Base-by-base conservation (phyloP, 2,329 filamentous ascomycete species). In the Nannizziopsis barbatae region DNA sequence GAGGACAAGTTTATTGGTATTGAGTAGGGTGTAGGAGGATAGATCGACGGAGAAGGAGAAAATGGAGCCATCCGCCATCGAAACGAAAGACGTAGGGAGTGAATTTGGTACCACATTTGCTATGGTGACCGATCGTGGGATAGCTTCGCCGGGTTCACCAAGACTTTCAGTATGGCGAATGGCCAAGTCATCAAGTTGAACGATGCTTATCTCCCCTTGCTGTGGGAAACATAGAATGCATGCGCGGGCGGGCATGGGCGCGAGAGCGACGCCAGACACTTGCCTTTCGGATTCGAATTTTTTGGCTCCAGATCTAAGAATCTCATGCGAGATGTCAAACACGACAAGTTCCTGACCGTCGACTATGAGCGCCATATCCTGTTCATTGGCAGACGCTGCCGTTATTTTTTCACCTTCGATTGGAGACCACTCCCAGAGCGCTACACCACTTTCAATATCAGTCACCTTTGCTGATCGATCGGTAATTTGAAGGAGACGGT, bases 61-160 rank as follows among this genome's bases (percentile, higher is more conserved):
- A 1, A 98, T 84, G 52, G 84, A 86, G 3, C 92, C 92, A 65
- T 96, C 90, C 42, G 93, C 87, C 76, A 95, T 84, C 10, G 90
- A 85, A 30, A 95, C 76, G 52, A 98, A 84, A 0, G 98, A 73
- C 0, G 85, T 95, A 0, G 87, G 83, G 5, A 74, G 72, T 11
- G 82, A 81, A 39, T 73, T 65, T 10, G 66, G 62, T 30, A 95
- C 76, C 3, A 96, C 75, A 52, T 89, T 81, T 4, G 86, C 83
- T 6, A 96, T 75, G 0, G 82, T 78, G 22, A 96, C 75, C 45
- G 88, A 87, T 53, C 90, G 77, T 0, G 92, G 89, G 22, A 95
- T 81, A 0, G 86, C 87, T 6, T 83, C 76, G 38, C 79, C 81
- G 50, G 89, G 81, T 20, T 77, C 62, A 0, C 73, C 71, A 10